Percentiles rank a stretch among this genome's conserved stretches.
Evolutionary conservation across 345 rosid genomes (phyloP).

Genomic region (Turritis glabra): DNA sequence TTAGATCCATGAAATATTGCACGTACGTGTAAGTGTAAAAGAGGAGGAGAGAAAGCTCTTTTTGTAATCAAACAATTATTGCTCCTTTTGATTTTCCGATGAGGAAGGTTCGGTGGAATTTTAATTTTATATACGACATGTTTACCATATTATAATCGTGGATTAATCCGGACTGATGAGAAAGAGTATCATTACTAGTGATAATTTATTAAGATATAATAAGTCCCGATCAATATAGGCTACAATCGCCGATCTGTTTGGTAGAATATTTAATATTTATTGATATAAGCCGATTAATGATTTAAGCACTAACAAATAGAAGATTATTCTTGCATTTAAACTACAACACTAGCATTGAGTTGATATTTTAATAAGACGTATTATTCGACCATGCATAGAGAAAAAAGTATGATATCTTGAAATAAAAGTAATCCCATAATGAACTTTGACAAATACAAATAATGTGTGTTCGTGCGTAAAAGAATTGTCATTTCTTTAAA

Average conservation of each 20-base stretch:
- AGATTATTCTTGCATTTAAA: background rate
- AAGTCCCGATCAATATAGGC: too few relatives aligned
- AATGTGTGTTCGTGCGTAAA: slow-evolving; percentile 33
- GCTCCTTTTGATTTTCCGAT: background rate
- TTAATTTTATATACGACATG: background rate
- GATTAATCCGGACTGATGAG: background rate
- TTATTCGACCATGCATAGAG: background rate
- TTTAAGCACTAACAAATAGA: background rate
- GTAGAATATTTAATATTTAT: background rate
- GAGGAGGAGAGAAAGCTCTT: background rate
- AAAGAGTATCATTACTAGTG: too few relatives aligned
- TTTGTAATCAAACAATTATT: slow-evolving; percentile 12
- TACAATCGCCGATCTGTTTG: background rate
- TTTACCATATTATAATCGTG: background rate
- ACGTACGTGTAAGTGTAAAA: slow-evolving; percentile 24
- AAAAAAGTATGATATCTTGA: background rate
- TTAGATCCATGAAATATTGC: background rate
- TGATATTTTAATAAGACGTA: background rate
- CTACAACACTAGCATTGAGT: background rate
- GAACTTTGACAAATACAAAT: background rate
- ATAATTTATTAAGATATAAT: too few relatives aligned
- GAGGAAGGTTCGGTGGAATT: slow-evolving; percentile 2
- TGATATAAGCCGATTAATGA: background rate
- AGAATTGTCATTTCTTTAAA: slow-evolving; percentile 7
- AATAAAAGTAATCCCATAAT: background rate